Base-by-base conservation (phyloP, 2,329 filamentous ascomycete species). In the Dactylellina drechsleri region DNA sequence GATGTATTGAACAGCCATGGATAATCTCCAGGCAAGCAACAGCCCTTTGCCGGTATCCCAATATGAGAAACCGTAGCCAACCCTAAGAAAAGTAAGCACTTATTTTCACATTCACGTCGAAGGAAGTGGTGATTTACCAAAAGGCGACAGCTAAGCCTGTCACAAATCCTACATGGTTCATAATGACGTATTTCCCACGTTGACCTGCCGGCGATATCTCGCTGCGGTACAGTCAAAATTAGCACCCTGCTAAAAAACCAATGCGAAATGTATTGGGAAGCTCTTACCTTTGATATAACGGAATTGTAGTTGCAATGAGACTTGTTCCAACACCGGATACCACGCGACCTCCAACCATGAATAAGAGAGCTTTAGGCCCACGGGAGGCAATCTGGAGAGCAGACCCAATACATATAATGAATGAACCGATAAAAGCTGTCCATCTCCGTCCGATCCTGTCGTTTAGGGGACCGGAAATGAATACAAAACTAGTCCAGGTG, bases 91-190 rank as follows among this genome's bases (percentile, higher is more conserved):
- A 6, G 41, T 65, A 7, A 65, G 49, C 40, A 1, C 28, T 18
- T 49, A 62, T 77, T 59, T 76, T 52, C 16, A 18, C 40, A 40
- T 61, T 20, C 8, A 31, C 8, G 15, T 53, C 4, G 36, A 20
- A n/a, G 45, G 45, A 3, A 52, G 40, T 5, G 28, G 12, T 16
- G 20, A 71, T 82, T 41, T 80, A 87, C 86, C 86, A 88, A 67
- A 88, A 86, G 0, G 86, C 86, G 4, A 79, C 78, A 0, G 86
- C 85, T 5, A 88, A 80, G 2, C 87, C 87, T 1, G 83, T 83
- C 23, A 88, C 84, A 70, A 88, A 85, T 2, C 87, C 87, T 52
- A 87, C 83, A 61, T 88, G 87, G 77, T 88, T 88, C 80, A 88
- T 83, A 8, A 87, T 86, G 0, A 88, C 86, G 70, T 86, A 86